Percentiles rank a stretch among this genome's conserved stretches.
Conservation (phyloP, 2,329 filamentous ascomycete genomes). For the Penicillium sp. region DNA sequence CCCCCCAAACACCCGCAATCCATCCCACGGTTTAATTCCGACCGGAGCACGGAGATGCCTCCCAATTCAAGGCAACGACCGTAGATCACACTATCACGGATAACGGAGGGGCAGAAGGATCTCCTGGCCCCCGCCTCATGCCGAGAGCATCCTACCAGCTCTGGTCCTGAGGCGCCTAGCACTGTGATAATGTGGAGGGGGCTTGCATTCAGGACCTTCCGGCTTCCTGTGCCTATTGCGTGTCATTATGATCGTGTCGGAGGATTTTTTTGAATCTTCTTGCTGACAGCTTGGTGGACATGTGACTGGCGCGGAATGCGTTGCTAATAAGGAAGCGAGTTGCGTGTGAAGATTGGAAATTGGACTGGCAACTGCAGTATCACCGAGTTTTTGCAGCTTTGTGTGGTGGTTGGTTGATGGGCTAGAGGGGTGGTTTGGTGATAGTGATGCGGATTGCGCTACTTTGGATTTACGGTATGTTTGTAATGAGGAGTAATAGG, state of each 20-base stretch:
- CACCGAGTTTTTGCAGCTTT: conserved; percentile 20
- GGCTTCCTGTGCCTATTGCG: conserved; percentile 23
- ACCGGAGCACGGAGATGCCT: conserved; percentile 20
- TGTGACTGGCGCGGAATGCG: conserved; percentile 26
- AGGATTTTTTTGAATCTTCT: conserved; percentile 15
- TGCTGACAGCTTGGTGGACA: conserved; percentile 19
- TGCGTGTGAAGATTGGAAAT: conserved; percentile 26
- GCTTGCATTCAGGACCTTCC: conserved; percentile 27
- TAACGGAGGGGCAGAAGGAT: conserved; percentile 7
- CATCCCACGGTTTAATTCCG: conserved; percentile 22
- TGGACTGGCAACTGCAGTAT: conserved; percentile 32
- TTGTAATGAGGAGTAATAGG: neutral
- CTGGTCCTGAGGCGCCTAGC: conserved; percentile 2
- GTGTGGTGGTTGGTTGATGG: conserved; percentile 17
- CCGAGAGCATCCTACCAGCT: neutral
- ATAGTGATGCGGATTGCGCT: neutral
- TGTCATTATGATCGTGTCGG: conserved; percentile 13
- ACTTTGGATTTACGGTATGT: neutral
- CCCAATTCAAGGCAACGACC: conserved; percentile 21
- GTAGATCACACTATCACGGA: conserved; percentile 21
- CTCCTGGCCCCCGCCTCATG: neutral
- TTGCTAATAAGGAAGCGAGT: conserved; percentile 8
- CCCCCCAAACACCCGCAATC: neutral
- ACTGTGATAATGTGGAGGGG: conserved; percentile 32
- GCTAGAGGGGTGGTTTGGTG: neutral